These are phyloP conservation scores for Candida khao-thaluensis DNA, from an alignment of 805 yeast species.

Conservation along the genomic window DNA sequence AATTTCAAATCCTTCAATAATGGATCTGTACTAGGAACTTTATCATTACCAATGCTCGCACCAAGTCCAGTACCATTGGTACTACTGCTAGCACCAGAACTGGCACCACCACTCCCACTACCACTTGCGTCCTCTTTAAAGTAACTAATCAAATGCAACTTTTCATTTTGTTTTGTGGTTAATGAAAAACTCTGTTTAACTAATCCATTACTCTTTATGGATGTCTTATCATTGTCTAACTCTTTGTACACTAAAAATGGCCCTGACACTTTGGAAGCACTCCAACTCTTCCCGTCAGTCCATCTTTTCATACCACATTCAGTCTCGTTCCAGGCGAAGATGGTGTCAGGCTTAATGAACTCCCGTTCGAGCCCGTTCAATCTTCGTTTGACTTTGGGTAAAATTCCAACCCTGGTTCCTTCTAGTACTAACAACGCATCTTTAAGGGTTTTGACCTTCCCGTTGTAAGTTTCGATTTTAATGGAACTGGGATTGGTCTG, in stretches of 20 bases:
- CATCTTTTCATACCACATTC: constrained; percentile 72
- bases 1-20: constrained; percentile 20
- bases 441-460: constrained; percentile 52
- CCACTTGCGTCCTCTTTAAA: constrained; percentile 7
- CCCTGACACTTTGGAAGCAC: constrained; percentile 68
- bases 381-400: constrained; percentile 60
- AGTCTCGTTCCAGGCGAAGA: constrained; percentile 71
- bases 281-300: constrained; percentile 78
- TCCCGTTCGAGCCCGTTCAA: constrained; percentile 59
- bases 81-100: neutral
- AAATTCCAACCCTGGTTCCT: constrained; percentile 55
- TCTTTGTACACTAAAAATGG: constrained; percentile 55
- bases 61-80: neutral
- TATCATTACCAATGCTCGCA: neutral
- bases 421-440: constrained; percentile 68
- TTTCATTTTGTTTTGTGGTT: constrained; percentile 50
- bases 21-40: constrained; percentile 27
- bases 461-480: constrained; percentile 53
- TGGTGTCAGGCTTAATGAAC: constrained; percentile 55
- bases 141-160: constrained; percentile 63
- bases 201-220: constrained; percentile 49
- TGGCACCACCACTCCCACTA: neutral
- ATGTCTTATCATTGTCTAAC: constrained; percentile 39
- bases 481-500: constrained; percentile 7
- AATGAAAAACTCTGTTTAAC: constrained; percentile 65